phyloP scores from a whole-genome alignment of 495 filamentous ascomycete genomes.

The Podospora pseudocomata region DNA sequence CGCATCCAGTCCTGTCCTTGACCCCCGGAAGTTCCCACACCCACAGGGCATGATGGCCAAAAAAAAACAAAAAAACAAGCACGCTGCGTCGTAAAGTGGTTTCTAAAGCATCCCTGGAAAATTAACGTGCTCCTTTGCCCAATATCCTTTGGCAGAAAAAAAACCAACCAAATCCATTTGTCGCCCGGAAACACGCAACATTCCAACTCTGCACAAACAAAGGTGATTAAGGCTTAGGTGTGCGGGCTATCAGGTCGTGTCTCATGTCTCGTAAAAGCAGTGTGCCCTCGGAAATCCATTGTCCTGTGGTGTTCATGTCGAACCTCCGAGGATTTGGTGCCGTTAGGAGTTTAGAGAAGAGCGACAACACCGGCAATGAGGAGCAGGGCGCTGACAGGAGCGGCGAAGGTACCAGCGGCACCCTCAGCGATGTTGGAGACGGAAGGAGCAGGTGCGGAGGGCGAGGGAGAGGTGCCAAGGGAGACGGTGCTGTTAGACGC shows the following conservation, averaged over 20 bases:
- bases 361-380: constrained; percentile 29
- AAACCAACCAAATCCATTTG: constrained; percentile 8
- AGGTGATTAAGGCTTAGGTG: constrained; percentile 18
- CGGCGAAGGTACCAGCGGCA: constrained; percentile 22
- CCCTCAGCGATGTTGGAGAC: constrained; percentile 16
- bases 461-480: constrained; percentile 10
- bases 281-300: constrained; percentile 14
- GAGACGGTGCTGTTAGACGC: constrained; percentile 24
- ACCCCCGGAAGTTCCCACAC: neutral
- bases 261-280: constrained; percentile 37
- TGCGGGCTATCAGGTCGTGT: constrained; percentile 30
- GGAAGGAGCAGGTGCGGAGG: constrained; percentile 5
- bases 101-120: constrained; percentile 4
- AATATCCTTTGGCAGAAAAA: constrained; percentile 14
- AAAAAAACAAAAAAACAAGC: constrained; percentile 14
- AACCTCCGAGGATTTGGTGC: constrained; percentile 23
- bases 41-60: constrained; percentile 20
- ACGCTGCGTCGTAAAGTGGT: constrained; percentile 8
- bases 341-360: constrained; percentile 34
- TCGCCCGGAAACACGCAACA: constrained; percentile 24
- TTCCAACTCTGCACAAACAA: constrained; percentile 32
- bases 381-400: constrained; percentile 26
- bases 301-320: constrained; percentile 8
- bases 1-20: neutral
- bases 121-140: constrained; percentile 1